Evolutionary conservation across 495 filamentous ascomycete species (phyloP).

Genomic region (Tuber aestivum): DNA sequence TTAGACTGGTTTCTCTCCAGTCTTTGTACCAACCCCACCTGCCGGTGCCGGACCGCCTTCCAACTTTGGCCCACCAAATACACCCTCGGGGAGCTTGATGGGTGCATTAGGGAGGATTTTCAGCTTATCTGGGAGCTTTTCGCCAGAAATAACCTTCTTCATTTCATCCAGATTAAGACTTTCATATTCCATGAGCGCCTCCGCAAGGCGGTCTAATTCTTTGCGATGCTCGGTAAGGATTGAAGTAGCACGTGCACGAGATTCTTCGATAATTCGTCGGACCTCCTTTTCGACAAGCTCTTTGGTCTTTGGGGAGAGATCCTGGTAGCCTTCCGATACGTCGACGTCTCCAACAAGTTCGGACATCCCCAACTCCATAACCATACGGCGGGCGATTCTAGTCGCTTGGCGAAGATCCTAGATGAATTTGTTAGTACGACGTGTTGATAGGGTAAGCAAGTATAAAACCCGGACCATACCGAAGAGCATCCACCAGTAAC

Average conservation of each 20-base stretch:
- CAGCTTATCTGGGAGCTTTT: constrained; percentile 64
- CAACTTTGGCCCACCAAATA: constrained; percentile 31
- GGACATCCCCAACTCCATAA: constrained; percentile 83
- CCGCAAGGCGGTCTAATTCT: constrained; percentile 78
- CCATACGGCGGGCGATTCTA: constrained; percentile 69
- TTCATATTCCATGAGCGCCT: constrained; percentile 90
- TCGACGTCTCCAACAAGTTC: constrained; percentile 84
- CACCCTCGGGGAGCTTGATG: constrained; percentile 53
- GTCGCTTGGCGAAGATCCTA: constrained; percentile 83
- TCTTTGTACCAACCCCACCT: constrained; percentile 9
- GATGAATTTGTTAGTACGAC: constrained; percentile 2
- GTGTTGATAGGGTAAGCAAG: constrained; percentile 1
- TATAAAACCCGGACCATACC: constrained; percentile 50
- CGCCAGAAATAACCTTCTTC: constrained; percentile 75
- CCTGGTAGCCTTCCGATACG: constrained; percentile 68
- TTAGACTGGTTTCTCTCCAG: constrained; percentile 20
- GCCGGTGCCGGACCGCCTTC: constrained; percentile 15
- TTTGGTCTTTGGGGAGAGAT: constrained; percentile 75
- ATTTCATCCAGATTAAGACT: constrained; percentile 82
- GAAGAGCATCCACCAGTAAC: constrained; percentile 75
- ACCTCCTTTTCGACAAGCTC: constrained; percentile 80
- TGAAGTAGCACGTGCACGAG: constrained; percentile 62
- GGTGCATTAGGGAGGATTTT: constrained; percentile 47
- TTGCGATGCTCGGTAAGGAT: constrained; percentile 65
- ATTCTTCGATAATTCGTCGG: constrained; percentile 74